These are phyloP conservation scores for Xylariomycetidae sp. DNA, from an alignment of 2,329 filamentous ascomycete genomes.

Conservation along the genomic window DNA sequence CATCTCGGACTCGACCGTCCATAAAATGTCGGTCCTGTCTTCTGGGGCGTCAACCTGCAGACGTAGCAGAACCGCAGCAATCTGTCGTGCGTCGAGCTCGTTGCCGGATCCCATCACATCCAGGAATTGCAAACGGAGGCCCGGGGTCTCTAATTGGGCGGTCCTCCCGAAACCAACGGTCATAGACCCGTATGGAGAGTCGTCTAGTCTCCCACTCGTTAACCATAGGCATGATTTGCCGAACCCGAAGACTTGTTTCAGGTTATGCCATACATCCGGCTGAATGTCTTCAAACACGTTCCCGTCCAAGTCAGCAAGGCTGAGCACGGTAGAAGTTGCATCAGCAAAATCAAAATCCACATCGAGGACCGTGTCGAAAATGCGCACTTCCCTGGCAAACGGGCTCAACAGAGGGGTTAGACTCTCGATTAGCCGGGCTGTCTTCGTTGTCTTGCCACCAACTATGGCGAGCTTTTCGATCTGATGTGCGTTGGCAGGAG, in stretches of 20 bases:
- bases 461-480: neutral
- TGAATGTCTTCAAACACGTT: neutral
- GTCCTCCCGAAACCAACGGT: slow-evolving; percentile 1
- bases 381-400: neutral
- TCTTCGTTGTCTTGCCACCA: neutral
- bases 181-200: slow-evolving; percentile 1
- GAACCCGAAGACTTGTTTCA: neutral
- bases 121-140: neutral
- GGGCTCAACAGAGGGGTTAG: no score
- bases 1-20: neutral
- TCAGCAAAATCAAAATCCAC: neutral
- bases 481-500: neutral
- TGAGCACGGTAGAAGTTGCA: neutral
- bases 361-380: neutral
- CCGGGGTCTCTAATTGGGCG: neutral
- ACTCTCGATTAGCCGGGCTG: neutral
- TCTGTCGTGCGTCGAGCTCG: neutral
- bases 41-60: neutral
- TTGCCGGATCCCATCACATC: no score
- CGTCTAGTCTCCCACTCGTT: neutral
- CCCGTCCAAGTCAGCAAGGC: neutral
- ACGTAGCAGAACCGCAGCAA: neutral
- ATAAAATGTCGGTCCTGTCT: neutral
- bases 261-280: neutral
- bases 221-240: neutral